Evolutionary conservation across 75 land plant species (phyloP).

Genomic region (Selaginella tamariscina): DNA sequence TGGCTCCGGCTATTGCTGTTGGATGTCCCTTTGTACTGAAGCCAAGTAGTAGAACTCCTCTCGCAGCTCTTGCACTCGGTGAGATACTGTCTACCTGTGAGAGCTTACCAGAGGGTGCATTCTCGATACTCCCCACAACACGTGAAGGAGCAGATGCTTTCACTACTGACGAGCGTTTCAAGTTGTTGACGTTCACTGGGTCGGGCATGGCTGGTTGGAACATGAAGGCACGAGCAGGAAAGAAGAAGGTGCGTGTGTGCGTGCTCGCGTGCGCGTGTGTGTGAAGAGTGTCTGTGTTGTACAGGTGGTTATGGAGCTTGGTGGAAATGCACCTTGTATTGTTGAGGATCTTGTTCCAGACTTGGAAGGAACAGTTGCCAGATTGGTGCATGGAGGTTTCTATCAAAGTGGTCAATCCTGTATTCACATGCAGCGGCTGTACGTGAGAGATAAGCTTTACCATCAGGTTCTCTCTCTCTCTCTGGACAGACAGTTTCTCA

Average conservation of each 20-base stretch:
- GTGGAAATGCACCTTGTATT: slow-evolving; percentile 41
- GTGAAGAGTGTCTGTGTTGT: background rate
- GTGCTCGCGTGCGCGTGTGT: background rate
- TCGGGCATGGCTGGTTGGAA: slow-evolving; percentile 35
- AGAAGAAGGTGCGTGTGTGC: slow-evolving; percentile 29
- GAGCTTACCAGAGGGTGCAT: slow-evolving; percentile 29
- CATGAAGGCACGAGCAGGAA: slow-evolving; percentile 36
- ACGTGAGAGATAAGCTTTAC: slow-evolving; percentile 25
- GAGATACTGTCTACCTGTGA: slow-evolving; percentile 24
- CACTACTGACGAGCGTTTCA: slow-evolving; percentile 34
- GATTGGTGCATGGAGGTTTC: slow-evolving; percentile 36
- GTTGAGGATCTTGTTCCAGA: slow-evolving; percentile 37
- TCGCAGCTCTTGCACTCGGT: slow-evolving; percentile 28
- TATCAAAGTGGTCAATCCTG: slow-evolving; percentile 41
- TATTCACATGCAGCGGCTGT: slow-evolving; percentile 36
- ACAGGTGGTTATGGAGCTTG: slow-evolving; percentile 38
- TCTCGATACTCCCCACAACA: slow-evolving; percentile 33
- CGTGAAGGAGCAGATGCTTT: slow-evolving; percentile 30
- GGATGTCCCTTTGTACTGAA: slow-evolving; percentile 40
- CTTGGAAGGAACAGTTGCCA: slow-evolving; percentile 18
- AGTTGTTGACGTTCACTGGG: slow-evolving; percentile 34
- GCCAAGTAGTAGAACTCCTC: slow-evolving; percentile 33
- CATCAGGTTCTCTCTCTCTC: slow-evolving; percentile 23
- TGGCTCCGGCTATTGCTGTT: slow-evolving; percentile 12
- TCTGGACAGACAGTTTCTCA: background rate